Conservation (phyloP, 768 basidiomycete species). For the Sarcomyxa edulis region DNA sequence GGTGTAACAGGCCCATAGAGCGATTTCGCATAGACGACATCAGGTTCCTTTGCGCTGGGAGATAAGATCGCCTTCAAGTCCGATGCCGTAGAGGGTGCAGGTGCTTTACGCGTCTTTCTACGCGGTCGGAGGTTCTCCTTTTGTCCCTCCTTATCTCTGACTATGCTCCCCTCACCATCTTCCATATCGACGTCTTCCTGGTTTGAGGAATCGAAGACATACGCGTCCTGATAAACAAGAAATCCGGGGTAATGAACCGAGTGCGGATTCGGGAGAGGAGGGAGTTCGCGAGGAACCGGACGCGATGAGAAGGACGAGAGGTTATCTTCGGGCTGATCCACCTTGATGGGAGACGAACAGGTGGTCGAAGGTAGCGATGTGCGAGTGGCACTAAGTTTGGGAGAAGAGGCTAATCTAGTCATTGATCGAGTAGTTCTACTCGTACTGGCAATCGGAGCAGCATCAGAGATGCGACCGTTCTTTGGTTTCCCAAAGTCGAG, state of each 20-base stretch:
- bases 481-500: constrained; percentile 46
- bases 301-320: constrained; percentile 9
- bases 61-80: constrained; percentile 11
- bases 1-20: constrained; percentile 21
- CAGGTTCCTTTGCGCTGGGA: neutral
- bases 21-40: constrained; percentile 10
- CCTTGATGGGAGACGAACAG: constrained; percentile 6
- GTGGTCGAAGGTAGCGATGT: too few relatives aligned
- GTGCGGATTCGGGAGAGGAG: constrained; percentile 27
- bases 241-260: constrained; percentile 44
- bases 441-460: too few relatives aligned
- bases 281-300: constrained; percentile 20
- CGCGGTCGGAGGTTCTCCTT: constrained; percentile 60
- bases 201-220: constrained; percentile 7
- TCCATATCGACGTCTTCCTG: constrained; percentile 10
- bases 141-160: constrained; percentile 30
- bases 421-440: too few relatives aligned
- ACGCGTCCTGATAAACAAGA: constrained; percentile 10
- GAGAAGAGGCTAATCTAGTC: too few relatives aligned
- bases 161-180: constrained; percentile 10
- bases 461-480: constrained; percentile 13
- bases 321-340: constrained; percentile 10
- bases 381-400: too few relatives aligned
- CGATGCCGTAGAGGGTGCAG: constrained; percentile 13
- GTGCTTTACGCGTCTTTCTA: constrained; percentile 37